Evolutionary conservation across 2,329 filamentous ascomycete genomes (phyloP).

Genomic region (Stagonosporopsis tanaceti): DNA sequence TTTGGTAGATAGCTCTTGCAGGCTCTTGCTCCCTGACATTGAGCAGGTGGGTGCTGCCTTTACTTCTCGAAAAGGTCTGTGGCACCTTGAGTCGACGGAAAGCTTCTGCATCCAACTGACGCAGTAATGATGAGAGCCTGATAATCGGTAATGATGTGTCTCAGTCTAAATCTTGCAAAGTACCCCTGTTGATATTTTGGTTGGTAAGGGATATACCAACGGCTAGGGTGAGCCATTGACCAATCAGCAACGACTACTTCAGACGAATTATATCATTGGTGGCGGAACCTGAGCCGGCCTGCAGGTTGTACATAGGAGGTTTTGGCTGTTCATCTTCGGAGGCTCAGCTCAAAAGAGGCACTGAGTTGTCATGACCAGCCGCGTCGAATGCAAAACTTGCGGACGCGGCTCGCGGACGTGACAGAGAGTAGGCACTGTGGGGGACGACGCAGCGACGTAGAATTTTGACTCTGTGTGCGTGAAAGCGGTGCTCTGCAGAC

Average conservation of each 20-base stretch:
- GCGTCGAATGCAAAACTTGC: slow-evolving; percentile 29
- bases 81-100: background rate
- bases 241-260: slow-evolving; percentile 30
- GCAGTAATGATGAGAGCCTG: slow-evolving; percentile 22
- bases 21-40: slow-evolving; percentile 15
- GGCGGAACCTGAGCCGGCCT: slow-evolving; percentile 28
- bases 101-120: slow-evolving; percentile 14
- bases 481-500: slow-evolving; percentile 31
- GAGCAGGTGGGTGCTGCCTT: slow-evolving; percentile 10
- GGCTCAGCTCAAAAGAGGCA: slow-evolving; percentile 24
- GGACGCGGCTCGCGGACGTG: slow-evolving; percentile 9
- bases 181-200: slow-evolving; percentile 31
- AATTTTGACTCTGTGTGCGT: slow-evolving; percentile 39
- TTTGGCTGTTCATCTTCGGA: slow-evolving; percentile 27
- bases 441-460: slow-evolving; percentile 29
- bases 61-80: slow-evolving; percentile 3
- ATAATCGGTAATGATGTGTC: slow-evolving; percentile 24
- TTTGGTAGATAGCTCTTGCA: slow-evolving; percentile 21
- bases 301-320: slow-evolving; percentile 19
- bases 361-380: slow-evolving; percentile 27
- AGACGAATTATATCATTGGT: slow-evolving; percentile 45
- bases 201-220: slow-evolving; percentile 25
- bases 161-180: slow-evolving; percentile 32
- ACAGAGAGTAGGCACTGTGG: slow-evolving; percentile 4
- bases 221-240: slow-evolving; percentile 16